Base-by-base conservation (phyloP, 1,284 basidiomycete species). In the Paramarasmius palmivorus region DNA sequence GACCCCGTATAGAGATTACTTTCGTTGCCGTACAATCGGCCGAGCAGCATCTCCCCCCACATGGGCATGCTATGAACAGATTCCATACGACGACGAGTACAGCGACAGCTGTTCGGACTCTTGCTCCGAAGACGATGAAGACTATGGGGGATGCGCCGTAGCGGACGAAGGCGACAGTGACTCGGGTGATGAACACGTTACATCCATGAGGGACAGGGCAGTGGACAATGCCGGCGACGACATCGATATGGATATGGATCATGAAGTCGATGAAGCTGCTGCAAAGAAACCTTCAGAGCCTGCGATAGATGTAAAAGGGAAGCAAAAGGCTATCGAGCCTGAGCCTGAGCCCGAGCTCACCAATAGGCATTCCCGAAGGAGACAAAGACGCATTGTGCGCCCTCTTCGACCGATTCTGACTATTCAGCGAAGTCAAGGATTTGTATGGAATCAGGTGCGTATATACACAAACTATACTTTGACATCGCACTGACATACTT, bases 31-130 rank as follows among this genome's bases (percentile, higher is more conserved):
- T 58, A 79, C 81, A 45, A 81, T 90, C 63, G 88, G 88, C 25
- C 81, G 88, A 54, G 88, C 88, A 44, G 83, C 88, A 22, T 90
- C 88, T 4, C 88, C 88, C 2, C 88, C 88, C 32, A 90, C 87
- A 0, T 90, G 88, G 88, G 87, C 88, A 15, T 91, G 88, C 76
- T 91, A 91, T 71, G 88, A 91, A 77, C 88, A 90, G 77, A 90
- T 90, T 66, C 84, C 84, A 52, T 83, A 76, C 67, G 77, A 79
- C 65, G 72, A 73, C 38, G 77, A 77, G 46, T 76, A 73, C 44
- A 69, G 79, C 55, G 78, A 78, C 62, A 73, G 71, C 56, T 78
- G 75, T 58, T 78, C 75, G 6, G 81, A 80, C 57, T 84, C 83
- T 4, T 86, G 82, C 71, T 87, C 86, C 20, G 88, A 88, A 68